These are phyloP conservation scores for Fusarium annulatum DNA, from an alignment of 2,329 filamentous ascomycete genomes.

Conservation along the genomic window DNA sequence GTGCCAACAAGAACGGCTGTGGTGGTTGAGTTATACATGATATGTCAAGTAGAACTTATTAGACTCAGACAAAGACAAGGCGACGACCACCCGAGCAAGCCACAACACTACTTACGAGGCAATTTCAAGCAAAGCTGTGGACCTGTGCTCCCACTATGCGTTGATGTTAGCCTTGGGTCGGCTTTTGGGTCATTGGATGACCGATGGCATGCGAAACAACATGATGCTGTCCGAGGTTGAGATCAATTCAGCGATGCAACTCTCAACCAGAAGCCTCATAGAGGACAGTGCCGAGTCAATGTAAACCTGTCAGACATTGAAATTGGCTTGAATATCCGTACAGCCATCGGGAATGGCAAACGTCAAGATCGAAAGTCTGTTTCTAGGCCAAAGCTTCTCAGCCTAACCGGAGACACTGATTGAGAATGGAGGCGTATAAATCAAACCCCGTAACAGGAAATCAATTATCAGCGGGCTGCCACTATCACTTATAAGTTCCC, in stretches of 20 bases:
- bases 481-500: neutral
- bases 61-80: neutral
- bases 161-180: neutral
- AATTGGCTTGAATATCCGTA: neutral
- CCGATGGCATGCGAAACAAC: neutral
- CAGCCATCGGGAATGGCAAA: neutral
- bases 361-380: neutral
- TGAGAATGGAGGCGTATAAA: slow-evolving; percentile 26
- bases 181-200: neutral
- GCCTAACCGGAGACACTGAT: neutral
- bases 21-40: slow-evolving; percentile 11
- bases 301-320: neutral
- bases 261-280: neutral
- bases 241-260: neutral
- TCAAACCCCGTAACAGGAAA: neutral
- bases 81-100: neutral
- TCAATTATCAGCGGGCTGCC: neutral
- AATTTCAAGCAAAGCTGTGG: neutral
- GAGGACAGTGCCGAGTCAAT: neutral
- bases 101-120: neutral
- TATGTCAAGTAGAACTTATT: neutral
- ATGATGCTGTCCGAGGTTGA: neutral
- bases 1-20: neutral
- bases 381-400: neutral
- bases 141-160: neutral